phyloP scores from a whole-genome alignment of 1,139 yeast species.

The Meyerozyma guilliermondii region DNA sequence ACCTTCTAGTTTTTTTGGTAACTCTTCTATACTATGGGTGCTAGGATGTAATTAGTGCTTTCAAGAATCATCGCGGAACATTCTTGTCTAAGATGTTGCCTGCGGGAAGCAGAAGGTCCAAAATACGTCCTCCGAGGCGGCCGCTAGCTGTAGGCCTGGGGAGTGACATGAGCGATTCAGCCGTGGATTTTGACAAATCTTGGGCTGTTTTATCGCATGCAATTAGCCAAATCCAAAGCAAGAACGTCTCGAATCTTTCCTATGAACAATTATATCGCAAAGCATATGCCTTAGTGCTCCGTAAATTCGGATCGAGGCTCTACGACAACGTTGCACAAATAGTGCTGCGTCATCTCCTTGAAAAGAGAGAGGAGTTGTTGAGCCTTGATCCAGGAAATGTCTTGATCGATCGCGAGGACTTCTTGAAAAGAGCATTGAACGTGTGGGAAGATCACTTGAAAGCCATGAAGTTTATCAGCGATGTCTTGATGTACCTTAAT shows the following conservation, averaged over 20 bases:
- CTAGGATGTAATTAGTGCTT: background rate
- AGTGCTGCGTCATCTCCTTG: conserved; percentile 46
- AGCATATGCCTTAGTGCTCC: conserved; percentile 72
- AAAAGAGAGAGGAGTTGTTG: conserved; percentile 21
- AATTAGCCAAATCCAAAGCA: conserved; percentile 66
- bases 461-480: conserved; percentile 77
- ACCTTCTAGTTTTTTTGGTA: too few relatives aligned
- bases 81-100: conserved; percentile 26
- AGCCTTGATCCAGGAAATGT: conserved; percentile 9
- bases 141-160: conserved; percentile 26
- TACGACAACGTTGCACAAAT: conserved; percentile 58
- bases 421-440: conserved; percentile 42
- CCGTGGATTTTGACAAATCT: conserved; percentile 59
- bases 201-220: conserved; percentile 77
- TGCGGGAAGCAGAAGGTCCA: conserved; percentile 45
- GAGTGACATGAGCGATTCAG: conserved; percentile 17
- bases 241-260: conserved; percentile 70
- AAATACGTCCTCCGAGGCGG: conserved; percentile 72
- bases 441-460: conserved; percentile 77
- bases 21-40: background rate
- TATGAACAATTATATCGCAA: conserved; percentile 82
- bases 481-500: conserved; percentile 81
- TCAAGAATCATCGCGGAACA: background rate
- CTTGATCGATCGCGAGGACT: conserved; percentile 19
- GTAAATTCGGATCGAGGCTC: conserved; percentile 66